Evolutionary conservation across 2,329 filamentous ascomycete species (phyloP).

Genomic region (Drechslera avenae): DNA sequence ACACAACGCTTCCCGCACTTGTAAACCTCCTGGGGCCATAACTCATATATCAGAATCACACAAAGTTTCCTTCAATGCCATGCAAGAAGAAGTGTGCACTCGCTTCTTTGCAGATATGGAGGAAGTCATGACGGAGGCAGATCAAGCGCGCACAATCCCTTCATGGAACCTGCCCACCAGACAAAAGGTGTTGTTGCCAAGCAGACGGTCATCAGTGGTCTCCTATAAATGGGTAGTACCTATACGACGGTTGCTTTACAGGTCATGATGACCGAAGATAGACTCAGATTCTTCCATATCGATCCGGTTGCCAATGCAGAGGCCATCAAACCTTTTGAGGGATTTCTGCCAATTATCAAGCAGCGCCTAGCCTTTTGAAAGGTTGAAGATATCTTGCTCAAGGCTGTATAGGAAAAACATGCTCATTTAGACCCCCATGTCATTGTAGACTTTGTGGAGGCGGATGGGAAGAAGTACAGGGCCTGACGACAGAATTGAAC

Average conservation of each 20-base stretch:
- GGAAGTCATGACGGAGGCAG: background rate
- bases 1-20: no score
- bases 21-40: no score
- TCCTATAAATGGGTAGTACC: background rate
- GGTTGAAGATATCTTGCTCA: no score
- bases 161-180: background rate
- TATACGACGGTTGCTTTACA: background rate
- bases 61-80: background rate
- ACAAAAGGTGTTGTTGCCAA: background rate
- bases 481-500: background rate
- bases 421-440: no score
- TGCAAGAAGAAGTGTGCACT: background rate
- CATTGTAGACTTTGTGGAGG: background rate
- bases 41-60: no score
- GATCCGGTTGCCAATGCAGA: background rate
- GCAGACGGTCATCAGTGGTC: background rate
- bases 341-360: background rate
- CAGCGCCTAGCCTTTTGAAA: background rate
- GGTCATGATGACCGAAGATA: background rate
- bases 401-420: no score
- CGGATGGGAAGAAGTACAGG: background rate
- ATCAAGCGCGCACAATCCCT: background rate
- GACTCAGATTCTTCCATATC: background rate
- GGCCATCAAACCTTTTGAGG: background rate
- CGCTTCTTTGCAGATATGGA: no score